phyloP scores from a whole-genome alignment of 371 early-diverging fungal species.

The Nematocida ausubeli region DNA sequence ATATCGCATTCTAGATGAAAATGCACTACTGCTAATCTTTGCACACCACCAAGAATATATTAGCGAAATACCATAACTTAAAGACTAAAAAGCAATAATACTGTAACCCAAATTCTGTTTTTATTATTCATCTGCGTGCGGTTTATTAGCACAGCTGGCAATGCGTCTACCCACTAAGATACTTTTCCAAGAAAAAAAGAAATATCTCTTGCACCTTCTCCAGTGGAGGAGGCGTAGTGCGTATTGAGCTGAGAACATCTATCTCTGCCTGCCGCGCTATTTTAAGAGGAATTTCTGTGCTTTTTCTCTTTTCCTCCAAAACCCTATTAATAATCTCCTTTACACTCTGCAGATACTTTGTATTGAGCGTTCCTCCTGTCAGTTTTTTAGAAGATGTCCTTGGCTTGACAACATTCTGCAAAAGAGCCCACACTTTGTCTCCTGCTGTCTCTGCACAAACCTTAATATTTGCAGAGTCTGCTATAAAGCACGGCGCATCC shows the following conservation, averaged over 20 bases:
- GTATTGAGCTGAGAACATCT: conserved; percentile 20
- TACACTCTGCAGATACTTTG: conserved; percentile 16
- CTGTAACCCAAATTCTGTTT: too few relatives aligned
- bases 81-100: too few relatives aligned
- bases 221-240: conserved; percentile 21
- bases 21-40: too few relatives aligned
- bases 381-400: conserved; percentile 40
- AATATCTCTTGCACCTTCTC: conserved; percentile 1
- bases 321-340: conserved; percentile 35
- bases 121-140: too few relatives aligned
- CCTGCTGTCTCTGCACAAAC: conserved; percentile 1
- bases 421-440: neutral
- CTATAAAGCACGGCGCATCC: conserved; percentile 44
- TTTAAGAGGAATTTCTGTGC: conserved; percentile 27
- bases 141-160: too few relatives aligned
- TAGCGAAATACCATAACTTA: too few relatives aligned
- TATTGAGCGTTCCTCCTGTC: neutral
- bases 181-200: conserved; percentile 30
- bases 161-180: neutral
- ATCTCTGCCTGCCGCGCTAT: conserved; percentile 18
- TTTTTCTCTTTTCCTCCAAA: conserved; percentile 4
- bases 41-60: too few relatives aligned
- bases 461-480: neutral
- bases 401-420: neutral
- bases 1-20: too few relatives aligned